phyloP scores from a whole-genome alignment of 179 eudicot genomes.

The Drosera spatulata region DNA sequence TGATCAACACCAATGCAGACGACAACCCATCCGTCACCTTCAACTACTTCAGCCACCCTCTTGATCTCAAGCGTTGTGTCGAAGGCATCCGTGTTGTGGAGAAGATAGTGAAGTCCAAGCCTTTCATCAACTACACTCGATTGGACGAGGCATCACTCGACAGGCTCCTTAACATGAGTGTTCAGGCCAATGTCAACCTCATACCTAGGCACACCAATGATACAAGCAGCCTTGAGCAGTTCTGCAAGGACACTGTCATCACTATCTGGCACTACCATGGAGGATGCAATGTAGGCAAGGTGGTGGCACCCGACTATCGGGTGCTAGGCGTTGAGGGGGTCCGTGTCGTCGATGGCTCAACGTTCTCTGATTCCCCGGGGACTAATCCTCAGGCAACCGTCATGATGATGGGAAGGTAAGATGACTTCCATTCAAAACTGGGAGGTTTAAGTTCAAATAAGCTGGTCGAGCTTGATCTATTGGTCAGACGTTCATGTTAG shows the following conservation, averaged over 20 bases:
- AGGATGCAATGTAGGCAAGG: constrained; percentile 84
- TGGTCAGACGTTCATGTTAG: neutral
- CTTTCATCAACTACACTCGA: constrained; percentile 33
- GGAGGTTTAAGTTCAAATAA: too few species aligned
- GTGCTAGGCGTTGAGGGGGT: constrained; percentile 60
- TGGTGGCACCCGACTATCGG: constrained; percentile 43
- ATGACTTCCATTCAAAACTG: too few species aligned
- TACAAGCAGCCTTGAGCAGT: constrained; percentile 61
- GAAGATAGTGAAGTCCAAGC: constrained; percentile 43
- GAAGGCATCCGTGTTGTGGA: constrained; percentile 57
- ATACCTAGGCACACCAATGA: constrained; percentile 80
- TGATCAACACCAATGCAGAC: constrained; percentile 45
- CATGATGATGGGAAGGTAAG: constrained; percentile 97
- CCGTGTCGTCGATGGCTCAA: constrained; percentile 84
- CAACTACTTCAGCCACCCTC: constrained; percentile 89
- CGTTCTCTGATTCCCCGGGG: constrained; percentile 70
- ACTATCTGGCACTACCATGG: constrained; percentile 99
- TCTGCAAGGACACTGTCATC: constrained; percentile 77
- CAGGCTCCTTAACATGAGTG: constrained; percentile 71
- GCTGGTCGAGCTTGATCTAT: neutral
- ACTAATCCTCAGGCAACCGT: constrained; percentile 99
- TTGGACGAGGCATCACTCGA: constrained; percentile 24
- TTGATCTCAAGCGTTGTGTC: constrained; percentile 53
- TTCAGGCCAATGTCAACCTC: constrained; percentile 63
- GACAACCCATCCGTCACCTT: constrained; percentile 76